Evolutionary conservation across 148 eudicot genomes (phyloP), one percentile per base, ranked within the genome.

Genomic region (Gaultheria prostrata): DNA sequence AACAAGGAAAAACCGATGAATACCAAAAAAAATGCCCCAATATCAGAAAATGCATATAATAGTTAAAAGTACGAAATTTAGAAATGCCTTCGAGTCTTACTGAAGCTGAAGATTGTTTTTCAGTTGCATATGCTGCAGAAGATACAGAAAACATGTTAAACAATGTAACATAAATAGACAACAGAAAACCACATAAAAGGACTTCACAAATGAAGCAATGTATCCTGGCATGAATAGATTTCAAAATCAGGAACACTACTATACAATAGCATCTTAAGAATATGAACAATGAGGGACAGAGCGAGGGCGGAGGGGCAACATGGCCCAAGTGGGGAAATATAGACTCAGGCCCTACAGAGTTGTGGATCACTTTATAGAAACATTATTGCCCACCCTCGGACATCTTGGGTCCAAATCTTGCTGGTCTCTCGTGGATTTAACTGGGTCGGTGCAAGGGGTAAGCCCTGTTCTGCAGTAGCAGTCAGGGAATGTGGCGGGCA

Each of bases 101-200:
- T 78, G 93, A 71, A 49, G 83, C 77, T 24, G 94, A 82, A 82
- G 76, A 77, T 51, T 86, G 92, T 78, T 84, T 89, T 59, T 89
- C 92, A 69, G 89, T 85, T 43, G 86, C 89, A 80, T 89, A 91
- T 50, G 93, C 98, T 95, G 89, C 85, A 87, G 80, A 51, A 50
- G 48, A 80, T 51, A 35, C 51, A 82, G 39, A 14, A 45, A 78
- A 51, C 28, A 15, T 12, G 12, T 54, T 14, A 51, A 73, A 28
- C 78, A 80, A 81, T 39, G 30, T 12, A 46, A 13, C 12, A 17
- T 78, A 43, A 46, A 18, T 12, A 11, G 73, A 28, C 43, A 46
- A 57, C 51, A 26, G 46, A 81, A 15, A 81, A 65, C 49, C 76
- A 86, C 17, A 75, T 18, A 43, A 21, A 35, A 65, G 24, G 56